Evolutionary conservation across 2,329 filamentous ascomycete genomes (phyloP).

Genomic region (Xylaria sp.): DNA sequence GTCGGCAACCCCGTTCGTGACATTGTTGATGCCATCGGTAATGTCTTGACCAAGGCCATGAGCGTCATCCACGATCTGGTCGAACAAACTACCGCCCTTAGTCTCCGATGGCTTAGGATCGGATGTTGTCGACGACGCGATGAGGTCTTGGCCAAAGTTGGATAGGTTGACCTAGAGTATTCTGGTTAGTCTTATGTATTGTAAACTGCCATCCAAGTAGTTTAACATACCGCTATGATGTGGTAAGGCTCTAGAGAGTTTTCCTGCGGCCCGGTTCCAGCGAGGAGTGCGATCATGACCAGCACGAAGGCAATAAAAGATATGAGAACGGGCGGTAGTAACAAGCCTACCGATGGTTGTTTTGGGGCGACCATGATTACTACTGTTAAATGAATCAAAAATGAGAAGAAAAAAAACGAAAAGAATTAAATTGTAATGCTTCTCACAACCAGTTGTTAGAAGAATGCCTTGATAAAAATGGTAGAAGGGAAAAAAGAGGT

Average conservation of each 20-base stretch:
- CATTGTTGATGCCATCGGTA: slow-evolving; percentile 53
- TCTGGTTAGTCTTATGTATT: slow-evolving; percentile 5
- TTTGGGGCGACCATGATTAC: slow-evolving; percentile 28
- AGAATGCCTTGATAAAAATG: slow-evolving; percentile 15
- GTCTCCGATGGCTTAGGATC: slow-evolving; percentile 42
- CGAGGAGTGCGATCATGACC: slow-evolving; percentile 51
- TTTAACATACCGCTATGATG: slow-evolving; percentile 51
- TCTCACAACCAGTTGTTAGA: slow-evolving; percentile 28
- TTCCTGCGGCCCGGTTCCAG: slow-evolving; percentile 51
- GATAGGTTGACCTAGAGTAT: slow-evolving; percentile 54
- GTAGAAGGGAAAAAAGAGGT: not conserved
- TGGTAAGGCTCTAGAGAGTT: slow-evolving; percentile 53
- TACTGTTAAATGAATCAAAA: slow-evolving; percentile 15
- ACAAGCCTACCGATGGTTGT: slow-evolving; percentile 35
- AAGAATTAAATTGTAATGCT: not conserved
- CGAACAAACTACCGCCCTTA: slow-evolving; percentile 39
- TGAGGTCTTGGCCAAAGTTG: slow-evolving; percentile 52
- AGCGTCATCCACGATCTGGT: slow-evolving; percentile 41
- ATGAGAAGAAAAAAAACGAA: not conserved
- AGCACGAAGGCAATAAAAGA: slow-evolving; percentile 52
- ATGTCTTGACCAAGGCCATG: slow-evolving; percentile 49
- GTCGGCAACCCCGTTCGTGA: slow-evolving; percentile 54
- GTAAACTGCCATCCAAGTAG: not conserved
- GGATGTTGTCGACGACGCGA: slow-evolving; percentile 46
- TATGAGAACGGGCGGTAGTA: slow-evolving; percentile 49